Evolutionary conservation across 129 eudicot genomes (phyloP), one percentile per base, ranked within the genome.

Genomic region (Deinandra increscens): DNA sequence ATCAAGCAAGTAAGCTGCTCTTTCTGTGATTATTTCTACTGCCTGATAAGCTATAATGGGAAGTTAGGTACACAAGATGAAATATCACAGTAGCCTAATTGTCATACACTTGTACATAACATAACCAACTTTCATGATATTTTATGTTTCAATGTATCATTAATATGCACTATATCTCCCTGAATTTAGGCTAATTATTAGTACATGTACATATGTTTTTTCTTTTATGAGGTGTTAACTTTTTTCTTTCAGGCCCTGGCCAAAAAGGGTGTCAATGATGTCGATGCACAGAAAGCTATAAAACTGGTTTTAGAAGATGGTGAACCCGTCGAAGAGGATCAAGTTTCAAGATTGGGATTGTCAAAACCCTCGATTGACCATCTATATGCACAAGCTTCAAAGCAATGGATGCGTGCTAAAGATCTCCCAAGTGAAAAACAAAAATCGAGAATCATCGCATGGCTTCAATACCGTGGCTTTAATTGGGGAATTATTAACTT

Each of bases 401-500:
- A 93, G 80, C 90, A 85, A 70, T 89, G 98, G 98, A 71, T 76
- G 34, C 82, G 86, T 67, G 66, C 85, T 63, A 76, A 45, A 33
- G 73, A 77, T 60, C 76, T 73, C 11, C 84, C 92, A 10, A 46
- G 9, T 49, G 97, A 93, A 39, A 89, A 69, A 62, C 86, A 84
- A 33, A 89, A 87, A 55, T 81, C 92, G 71, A 84, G 96, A 56
- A 76, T 87, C 19, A 66, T 93, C 37, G 60, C 87, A 68, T 89
- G 98, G 98, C 97, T 93, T 74, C 97, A 79, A 63, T 89, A 93
- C 66, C 98, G 95, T 64, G 98, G 98, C 45, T 89, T 86, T 65
- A 67, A 80, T 64, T 89, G 95, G 95, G 79, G 79, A 59, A 72
- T 87, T 73, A 71, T 87, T 44, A 81, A 42, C 44, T 71, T 63